A percentile compares a stretch with the other conserved stretches of the same genome.
Evolutionary conservation across 169 alveolate species (phyloP).

Genomic region (Hammondia hammondi): DNA sequence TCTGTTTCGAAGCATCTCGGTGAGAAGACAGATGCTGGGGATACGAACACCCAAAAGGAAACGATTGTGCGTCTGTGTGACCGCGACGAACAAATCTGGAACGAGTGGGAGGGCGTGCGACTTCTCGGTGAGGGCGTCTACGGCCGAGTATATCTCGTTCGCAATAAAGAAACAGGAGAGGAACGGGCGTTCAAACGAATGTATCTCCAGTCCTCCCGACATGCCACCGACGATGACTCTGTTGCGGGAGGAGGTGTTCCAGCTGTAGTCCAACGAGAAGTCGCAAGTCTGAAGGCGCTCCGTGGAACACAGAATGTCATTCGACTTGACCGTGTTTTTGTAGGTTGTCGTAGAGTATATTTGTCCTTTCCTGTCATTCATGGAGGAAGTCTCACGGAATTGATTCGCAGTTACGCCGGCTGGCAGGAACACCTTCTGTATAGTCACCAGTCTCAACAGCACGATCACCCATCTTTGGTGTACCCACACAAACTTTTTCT

Average conservation of each 20-base stretch:
- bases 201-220: conserved; percentile 45
- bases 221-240: not conserved
- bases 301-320: conserved; percentile 33
- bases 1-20: not conserved
- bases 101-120: conserved; percentile 45
- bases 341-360: conserved; percentile 54
- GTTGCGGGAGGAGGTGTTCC: conserved; percentile 45
- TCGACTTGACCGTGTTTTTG: conserved; percentile 18
- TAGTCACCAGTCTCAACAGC: not conserved
- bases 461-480: not conserved
- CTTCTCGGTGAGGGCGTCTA: conserved; percentile 68
- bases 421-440: conserved; percentile 38
- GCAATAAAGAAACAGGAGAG: conserved; percentile 44
- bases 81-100: conserved; percentile 60
- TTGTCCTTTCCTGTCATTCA: conserved; percentile 58
- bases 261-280: conserved; percentile 58
- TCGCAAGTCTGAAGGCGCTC: conserved; percentile 13
- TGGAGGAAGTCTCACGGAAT: conserved; percentile 65
- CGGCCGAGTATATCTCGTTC: conserved; percentile 59
- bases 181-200: conserved; percentile 61
- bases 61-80: conserved; percentile 27
- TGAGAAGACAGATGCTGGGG: not conserved
- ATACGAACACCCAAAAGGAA: not conserved
- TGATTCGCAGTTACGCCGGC: conserved; percentile 8
- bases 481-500: not conserved